Evolutionary conservation across 345 rosid species (phyloP), one percentile per base, ranked within the genome.

Genomic region (Brassica rapa): DNA sequence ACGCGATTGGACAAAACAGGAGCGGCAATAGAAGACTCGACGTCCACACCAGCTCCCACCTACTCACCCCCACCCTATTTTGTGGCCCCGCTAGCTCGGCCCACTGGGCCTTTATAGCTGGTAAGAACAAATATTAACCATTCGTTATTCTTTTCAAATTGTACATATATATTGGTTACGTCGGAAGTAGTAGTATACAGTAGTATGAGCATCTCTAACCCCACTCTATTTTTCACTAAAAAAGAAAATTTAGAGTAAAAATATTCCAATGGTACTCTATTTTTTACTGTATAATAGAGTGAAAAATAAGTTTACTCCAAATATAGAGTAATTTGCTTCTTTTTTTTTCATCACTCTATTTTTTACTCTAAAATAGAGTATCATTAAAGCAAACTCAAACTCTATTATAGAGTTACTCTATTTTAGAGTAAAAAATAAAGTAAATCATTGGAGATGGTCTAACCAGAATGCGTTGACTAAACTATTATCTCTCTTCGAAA

Each of bases 81-180:
- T 35, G 8, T 15, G 64, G 77, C 25, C 64, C 81, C 73, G 61
- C 82, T 73, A 67, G 74, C 63, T 59, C 63, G 77, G 82, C 82
- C 82, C 82, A 79, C 19, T 79, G 82, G 82, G 82, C 74, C 53
- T 79, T 49, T 14, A 3, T 21, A 46, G 55, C 74, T 69, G 6
- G 56, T 53, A 23, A 25, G 0, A 60, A 56, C n/a, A 6, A 19
- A 32, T 43, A 12, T 11, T 43, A 37, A 4, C 19, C 12, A 27
- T 25, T 25, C 24, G 30, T 14, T 11, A 9, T 1, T 15, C 6
- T 43, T 43, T 43, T 43, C 53, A 27, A 1, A 32, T 14, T 7
- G 1, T 0, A 7, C 30, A 39, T 19, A 19, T 14, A 14, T 8
- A 64, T 74, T 2, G 16, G 35, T 65, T 32, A 66, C 66, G 27